A percentile compares a stretch with the other conserved stretches of the same genome.
Conservation (phyloP, 2,329 filamentous ascomycete genomes). For the Xylariaceae sp. region DNA sequence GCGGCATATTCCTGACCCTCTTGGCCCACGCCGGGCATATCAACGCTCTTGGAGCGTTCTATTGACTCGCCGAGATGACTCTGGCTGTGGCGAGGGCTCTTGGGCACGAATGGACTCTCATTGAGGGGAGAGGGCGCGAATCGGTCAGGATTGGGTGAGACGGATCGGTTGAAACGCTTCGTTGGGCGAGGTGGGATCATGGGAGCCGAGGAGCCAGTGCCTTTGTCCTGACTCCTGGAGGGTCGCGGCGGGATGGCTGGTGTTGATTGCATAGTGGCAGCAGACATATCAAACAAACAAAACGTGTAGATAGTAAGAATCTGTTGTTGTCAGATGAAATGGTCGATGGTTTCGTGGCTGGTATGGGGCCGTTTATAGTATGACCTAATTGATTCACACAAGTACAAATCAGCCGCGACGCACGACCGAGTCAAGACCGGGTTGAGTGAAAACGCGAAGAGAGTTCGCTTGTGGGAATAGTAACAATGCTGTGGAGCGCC, state of each 20-base stretch:
- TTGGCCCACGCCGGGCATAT: constrained; percentile 79
- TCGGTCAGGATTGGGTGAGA: constrained; percentile 71
- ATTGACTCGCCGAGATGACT: constrained; percentile 37
- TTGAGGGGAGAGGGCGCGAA: constrained; percentile 86
- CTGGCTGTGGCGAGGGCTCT: constrained; percentile 37
- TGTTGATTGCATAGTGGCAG: constrained; percentile 43
- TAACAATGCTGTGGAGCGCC: too few species aligned
- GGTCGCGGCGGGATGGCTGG: constrained; percentile 57
- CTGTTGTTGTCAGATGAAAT: constrained; percentile 17
- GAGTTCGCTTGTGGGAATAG: too few species aligned
- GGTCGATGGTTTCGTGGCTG: constrained; percentile 14
- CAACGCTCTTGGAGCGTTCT: constrained; percentile 69
- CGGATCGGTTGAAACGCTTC: constrained; percentile 65
- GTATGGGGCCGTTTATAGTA: constrained; percentile 13
- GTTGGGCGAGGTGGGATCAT: constrained; percentile 74
- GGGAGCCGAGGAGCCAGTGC: constrained; percentile 43
- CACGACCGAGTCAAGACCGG: not conserved
- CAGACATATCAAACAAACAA: constrained; percentile 38
- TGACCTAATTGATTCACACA: constrained; percentile 10
- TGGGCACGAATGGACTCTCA: constrained; percentile 53
- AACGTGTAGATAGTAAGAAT: constrained; percentile 6
- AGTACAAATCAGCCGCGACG: not conserved
- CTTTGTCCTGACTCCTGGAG: constrained; percentile 44
- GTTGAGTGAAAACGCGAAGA: too few species aligned
- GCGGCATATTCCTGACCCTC: constrained; percentile 85